A percentile compares a stretch with the other conserved stretches of the same genome.
Evolutionary conservation across 2,329 filamentous ascomycete species (phyloP).

Genomic region (Colletotrichum graminicola): DNA sequence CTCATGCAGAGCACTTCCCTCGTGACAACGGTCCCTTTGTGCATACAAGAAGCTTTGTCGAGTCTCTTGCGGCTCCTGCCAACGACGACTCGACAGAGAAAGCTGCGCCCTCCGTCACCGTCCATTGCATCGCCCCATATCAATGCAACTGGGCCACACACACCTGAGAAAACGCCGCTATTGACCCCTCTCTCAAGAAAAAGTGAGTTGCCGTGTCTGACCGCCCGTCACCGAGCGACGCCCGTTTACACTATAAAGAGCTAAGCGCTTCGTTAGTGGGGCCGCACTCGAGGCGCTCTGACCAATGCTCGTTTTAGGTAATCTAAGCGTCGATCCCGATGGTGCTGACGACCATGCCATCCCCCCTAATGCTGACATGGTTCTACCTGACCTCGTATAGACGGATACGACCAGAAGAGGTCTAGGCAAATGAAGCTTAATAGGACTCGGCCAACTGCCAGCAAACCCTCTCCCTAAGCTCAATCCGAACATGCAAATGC

Average conservation of each 20-base stretch:
- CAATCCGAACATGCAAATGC: neutral
- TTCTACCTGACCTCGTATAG: neutral
- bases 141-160: conserved; percentile 18
- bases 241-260: conserved; percentile 3
- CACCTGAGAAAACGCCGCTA: conserved; percentile 32
- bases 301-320: neutral
- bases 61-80: neutral
- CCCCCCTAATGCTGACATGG: too few relatives aligned
- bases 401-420: neutral
- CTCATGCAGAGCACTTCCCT: neutral
- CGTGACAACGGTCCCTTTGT: conserved; percentile 3
- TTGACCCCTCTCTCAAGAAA: neutral
- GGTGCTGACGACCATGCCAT: too few relatives aligned
- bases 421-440: neutral
- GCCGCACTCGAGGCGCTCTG: conserved; percentile 14
- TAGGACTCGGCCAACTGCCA: neutral
- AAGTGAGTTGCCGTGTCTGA: conserved; percentile 10
- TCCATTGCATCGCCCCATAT: conserved; percentile 22
- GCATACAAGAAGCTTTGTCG: conserved; percentile 7
- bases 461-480: neutral
- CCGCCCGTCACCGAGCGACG: conserved; percentile 17
- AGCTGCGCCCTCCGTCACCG: conserved; percentile 32
- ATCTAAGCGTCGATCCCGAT: neutral
- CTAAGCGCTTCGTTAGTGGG: conserved; percentile 7
- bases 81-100: conserved; percentile 9